A percentile compares a stretch with the other conserved stretches of the same genome.
Evolutionary conservation across 208 protist species (phyloP).

Genomic region (Trypanosoma avium): DNA sequence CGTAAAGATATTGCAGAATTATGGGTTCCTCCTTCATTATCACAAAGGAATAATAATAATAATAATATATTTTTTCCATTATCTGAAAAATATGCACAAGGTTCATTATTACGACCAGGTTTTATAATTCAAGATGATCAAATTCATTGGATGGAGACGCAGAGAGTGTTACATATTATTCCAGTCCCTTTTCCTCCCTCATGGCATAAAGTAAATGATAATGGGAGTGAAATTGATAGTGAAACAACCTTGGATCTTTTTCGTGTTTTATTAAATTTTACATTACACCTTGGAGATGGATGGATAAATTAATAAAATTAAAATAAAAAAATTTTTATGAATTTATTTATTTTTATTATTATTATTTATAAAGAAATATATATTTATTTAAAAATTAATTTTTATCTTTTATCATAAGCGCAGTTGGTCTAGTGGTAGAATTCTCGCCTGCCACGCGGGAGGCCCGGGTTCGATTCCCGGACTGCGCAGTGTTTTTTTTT

Average conservation of each 20-base stretch:
- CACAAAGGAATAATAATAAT: not conserved
- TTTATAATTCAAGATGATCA: slow-evolving; percentile 67
- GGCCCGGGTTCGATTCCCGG: slow-evolving; percentile 93
- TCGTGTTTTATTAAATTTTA: slow-evolving; percentile 39
- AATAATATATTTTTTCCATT: slow-evolving; percentile 23
- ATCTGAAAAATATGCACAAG: not conserved
- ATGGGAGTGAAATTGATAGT: slow-evolving; percentile 50
- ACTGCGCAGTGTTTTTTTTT: slow-evolving; percentile 85
- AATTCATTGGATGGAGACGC: slow-evolving; percentile 71
- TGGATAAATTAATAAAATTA: slow-evolving; percentile 31
- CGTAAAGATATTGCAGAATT: not conserved
- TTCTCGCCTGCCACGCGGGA: slow-evolving; percentile 92
- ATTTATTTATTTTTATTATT: slow-evolving; percentile 25
- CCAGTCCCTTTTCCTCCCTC: slow-evolving; percentile 54
- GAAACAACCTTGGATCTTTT: slow-evolving; percentile 48
- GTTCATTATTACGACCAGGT: not conserved
- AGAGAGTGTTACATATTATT: slow-evolving; percentile 80
- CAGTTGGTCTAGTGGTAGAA: slow-evolving; percentile 95
- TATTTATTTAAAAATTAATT: slow-evolving; percentile 16
- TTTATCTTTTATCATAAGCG: slow-evolving; percentile 27
- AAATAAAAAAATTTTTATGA: slow-evolving; percentile 15
- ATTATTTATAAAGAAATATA: slow-evolving; percentile 22
- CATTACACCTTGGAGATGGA: slow-evolving; percentile 39
- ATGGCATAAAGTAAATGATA: slow-evolving; percentile 64
- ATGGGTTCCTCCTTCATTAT: not conserved